Conservation (phyloP, 1,139 yeast genomes). For the Taphrina pruni region DNA sequence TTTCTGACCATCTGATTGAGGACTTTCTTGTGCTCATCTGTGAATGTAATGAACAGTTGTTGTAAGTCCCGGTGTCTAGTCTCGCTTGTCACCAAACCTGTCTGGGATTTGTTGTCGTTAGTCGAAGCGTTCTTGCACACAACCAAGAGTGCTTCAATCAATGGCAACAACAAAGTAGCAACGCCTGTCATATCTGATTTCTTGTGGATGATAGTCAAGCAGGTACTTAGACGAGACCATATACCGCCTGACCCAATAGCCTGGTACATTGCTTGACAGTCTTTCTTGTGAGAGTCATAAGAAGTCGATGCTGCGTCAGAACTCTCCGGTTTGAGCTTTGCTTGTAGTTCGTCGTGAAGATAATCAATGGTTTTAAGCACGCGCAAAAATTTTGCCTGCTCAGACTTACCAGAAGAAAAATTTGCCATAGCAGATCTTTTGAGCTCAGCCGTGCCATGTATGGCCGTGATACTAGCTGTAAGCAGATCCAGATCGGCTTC, state of each 20-base stretch:
- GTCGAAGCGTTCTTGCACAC: constrained; percentile 83
- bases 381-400: constrained; percentile 83
- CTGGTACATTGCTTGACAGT: background rate
- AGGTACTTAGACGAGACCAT: constrained; percentile 87
- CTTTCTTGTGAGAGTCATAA: background rate
- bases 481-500: constrained; percentile 64
- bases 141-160: constrained; percentile 92
- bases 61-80: constrained; percentile 79
- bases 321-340: constrained; percentile 47
- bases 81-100: constrained; percentile 6
- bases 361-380: constrained; percentile 89
- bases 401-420: constrained; percentile 82
- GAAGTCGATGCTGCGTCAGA: background rate
- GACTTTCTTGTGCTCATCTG: constrained; percentile 87
- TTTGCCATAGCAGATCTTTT: constrained; percentile 64
- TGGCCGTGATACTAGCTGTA: constrained; percentile 57
- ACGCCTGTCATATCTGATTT: constrained; percentile 62
- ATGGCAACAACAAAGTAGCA: constrained; percentile 81
- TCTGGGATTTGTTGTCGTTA: constrained; percentile 58
- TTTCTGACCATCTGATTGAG: constrained; percentile 90
- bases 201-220: constrained; percentile 60
- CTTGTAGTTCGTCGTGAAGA: constrained; percentile 51
- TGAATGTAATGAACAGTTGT: constrained; percentile 79
- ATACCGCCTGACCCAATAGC: constrained; percentile 50
- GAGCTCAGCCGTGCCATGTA: constrained; percentile 56